Base-by-base conservation (phyloP, 208 protist species). In the Acanthamoeba culbertsoni region DNA sequence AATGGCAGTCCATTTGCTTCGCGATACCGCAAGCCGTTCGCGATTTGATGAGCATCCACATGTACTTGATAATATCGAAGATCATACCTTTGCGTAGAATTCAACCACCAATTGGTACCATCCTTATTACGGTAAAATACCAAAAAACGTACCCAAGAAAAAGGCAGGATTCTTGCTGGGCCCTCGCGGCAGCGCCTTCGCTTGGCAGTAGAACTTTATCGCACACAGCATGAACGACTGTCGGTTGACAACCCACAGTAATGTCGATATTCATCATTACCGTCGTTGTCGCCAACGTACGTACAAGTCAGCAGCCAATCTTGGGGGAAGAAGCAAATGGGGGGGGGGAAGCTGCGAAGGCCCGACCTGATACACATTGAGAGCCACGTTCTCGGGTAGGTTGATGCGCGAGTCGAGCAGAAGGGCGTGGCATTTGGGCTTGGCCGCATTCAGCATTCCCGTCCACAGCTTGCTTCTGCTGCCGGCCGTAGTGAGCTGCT, bases 281-380 rank as follows among this genome's bases (percentile, higher is more conserved):
- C n/a, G n/a, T n/a, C n/a, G n/a, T n/a, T 55, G 48, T 55, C 48
- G 43, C 26, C 42, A 55, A 5, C 33, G 0, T 55, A 48, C 26
- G 8, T 8, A 55, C 18, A 86, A 7, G 31, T 59, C 2, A 40
- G 48, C 48, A 48, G 2, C 37, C 18, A n/a, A 53, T n/a, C n/a
- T n/a, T n/a, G n/a, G n/a, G n/a, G n/a, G n/a, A n/a, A n/a, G n/a
- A n/a, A n/a, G n/a, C n/a, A n/a, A n/a, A n/a, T n/a, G n/a, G n/a
- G n/a, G n/a, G n/a, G n/a, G n/a, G n/a, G n/a, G n/a, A n/a, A n/a
- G n/a, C n/a, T n/a, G n/a, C n/a, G n/a, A n/a, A n/a, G n/a, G n/a
- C n/a, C n/a, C n/a, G n/a, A 89, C 82, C 84, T 93, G 88, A 48
- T 73, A 93, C n/a, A 93, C 16, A 28, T 93, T 93, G 20, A 93